Conservation (phyloP, 345 rosid genomes). For the Populus tremula region DNA sequence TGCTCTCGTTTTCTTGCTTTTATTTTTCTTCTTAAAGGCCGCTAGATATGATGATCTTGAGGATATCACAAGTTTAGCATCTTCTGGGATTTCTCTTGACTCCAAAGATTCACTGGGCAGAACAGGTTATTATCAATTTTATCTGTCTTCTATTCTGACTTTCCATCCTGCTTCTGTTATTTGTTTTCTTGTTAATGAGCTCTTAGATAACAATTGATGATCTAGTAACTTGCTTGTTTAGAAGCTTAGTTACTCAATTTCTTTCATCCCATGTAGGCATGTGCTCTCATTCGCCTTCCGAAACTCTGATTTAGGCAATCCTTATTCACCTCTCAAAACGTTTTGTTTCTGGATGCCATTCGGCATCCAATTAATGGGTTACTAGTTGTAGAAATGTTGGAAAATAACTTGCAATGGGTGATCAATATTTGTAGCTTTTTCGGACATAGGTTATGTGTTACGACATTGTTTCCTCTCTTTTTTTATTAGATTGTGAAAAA, state of each 20-base stretch:
- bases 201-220: background rate
- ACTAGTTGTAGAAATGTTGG: background rate
- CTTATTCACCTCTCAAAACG: background rate
- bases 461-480: background rate
- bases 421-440: background rate
- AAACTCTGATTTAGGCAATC: background rate
- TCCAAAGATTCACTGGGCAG: slow-evolving; percentile 85
- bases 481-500: background rate
- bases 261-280: background rate
- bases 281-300: background rate
- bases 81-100: slow-evolving; percentile 63
- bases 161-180: background rate
- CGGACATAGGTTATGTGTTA: background rate
- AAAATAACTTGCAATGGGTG: background rate
- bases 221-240: background rate
- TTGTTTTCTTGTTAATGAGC: background rate
- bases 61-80: slow-evolving; percentile 53
- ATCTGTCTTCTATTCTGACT: background rate
- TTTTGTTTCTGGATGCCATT: background rate
- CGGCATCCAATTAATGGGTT: background rate
- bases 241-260: background rate
- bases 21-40: slow-evolving; percentile 49
- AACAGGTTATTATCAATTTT: slow-evolving; percentile 46
- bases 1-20: background rate
- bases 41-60: slow-evolving; percentile 83